A percentile compares a stretch with the other conserved stretches of the same genome.
phyloP scores from a whole-genome alignment of 2,329 filamentous ascomycete genomes.

The Metarhizium rileyi region DNA sequence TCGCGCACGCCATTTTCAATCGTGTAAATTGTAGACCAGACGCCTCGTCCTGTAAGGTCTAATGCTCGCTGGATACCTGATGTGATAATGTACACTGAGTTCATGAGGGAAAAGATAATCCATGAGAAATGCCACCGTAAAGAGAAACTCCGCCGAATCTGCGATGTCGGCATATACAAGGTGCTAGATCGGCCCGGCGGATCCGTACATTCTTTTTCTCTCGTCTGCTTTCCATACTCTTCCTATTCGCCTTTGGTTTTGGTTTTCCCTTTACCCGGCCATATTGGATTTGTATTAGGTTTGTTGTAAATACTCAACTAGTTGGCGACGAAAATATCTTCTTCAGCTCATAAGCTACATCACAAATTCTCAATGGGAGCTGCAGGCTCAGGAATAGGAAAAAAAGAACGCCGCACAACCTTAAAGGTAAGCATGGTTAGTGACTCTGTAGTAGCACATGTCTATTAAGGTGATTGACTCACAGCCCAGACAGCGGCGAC shows the following conservation, averaged over 20 bases:
- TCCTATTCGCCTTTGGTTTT: slow-evolving; percentile 10
- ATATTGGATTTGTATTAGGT: neutral
- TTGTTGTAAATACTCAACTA: neutral
- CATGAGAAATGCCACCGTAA: slow-evolving; percentile 8
- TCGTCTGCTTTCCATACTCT: slow-evolving; percentile 1
- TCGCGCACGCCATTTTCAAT: slow-evolving; percentile 5
- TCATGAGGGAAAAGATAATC: slow-evolving; percentile 44
- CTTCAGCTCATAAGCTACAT: slow-evolving; percentile 7
- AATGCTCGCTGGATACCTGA: slow-evolving; percentile 33
- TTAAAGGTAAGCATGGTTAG: slow-evolving; percentile 8
- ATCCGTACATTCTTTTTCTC: slow-evolving; percentile 3
- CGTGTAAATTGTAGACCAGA: slow-evolving; percentile 21
- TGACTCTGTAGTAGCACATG: slow-evolving; percentile 5
- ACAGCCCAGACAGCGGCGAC: slow-evolving; percentile 87
- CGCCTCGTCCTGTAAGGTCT: slow-evolving; percentile 30
- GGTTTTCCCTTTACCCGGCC: slow-evolving; percentile 4
- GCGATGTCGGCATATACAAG: slow-evolving; percentile 23
- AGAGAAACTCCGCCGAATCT: slow-evolving; percentile 13
- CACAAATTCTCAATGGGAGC: slow-evolving; percentile 19
- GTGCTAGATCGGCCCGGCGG: neutral
- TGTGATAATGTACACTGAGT: slow-evolving; percentile 43
- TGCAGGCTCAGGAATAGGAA: slow-evolving; percentile 25
- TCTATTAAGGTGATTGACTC: slow-evolving; percentile 31
- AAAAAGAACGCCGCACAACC: slow-evolving; percentile 32
- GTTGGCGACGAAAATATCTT: slow-evolving; percentile 38